Evolutionary conservation across 805 yeast species (phyloP).

Genomic region (Kodamaea fukazawae): DNA sequence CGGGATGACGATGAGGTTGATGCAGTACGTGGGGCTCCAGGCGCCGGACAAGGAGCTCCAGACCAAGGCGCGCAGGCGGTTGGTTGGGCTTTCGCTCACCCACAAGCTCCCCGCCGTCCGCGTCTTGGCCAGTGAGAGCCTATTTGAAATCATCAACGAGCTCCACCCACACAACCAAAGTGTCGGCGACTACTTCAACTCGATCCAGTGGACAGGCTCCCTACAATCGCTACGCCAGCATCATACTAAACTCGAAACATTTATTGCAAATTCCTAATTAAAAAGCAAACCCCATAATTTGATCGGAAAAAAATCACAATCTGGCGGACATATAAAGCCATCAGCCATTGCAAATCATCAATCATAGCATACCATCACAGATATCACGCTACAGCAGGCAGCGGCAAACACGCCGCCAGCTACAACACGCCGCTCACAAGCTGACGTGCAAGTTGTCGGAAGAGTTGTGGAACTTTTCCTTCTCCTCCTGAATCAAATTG

Average conservation of each 20-base stretch:
- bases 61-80: constrained; percentile 16
- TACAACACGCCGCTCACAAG: constrained; percentile 10
- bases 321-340: not conserved
- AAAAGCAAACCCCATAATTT: constrained; percentile 1
- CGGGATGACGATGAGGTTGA: constrained; percentile 38
- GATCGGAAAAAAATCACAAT: not conserved
- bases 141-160: constrained; percentile 37
- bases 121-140: constrained; percentile 37
- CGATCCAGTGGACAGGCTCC: constrained; percentile 14
- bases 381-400: no score
- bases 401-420: no score
- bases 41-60: constrained; percentile 7
- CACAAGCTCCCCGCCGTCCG: constrained; percentile 35
- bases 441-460: constrained; percentile 26
- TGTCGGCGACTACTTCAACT: constrained; percentile 10
- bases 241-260: not conserved
- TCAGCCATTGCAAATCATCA: not conserved
- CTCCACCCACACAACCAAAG: constrained; percentile 6
- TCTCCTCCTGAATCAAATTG: constrained; percentile 18
- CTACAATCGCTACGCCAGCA: no score
- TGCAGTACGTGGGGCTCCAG: constrained; percentile 27
- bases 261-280: not conserved
- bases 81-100: constrained; percentile 23
- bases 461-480: constrained; percentile 20
- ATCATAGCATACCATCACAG: no score